A percentile compares a stretch with the other conserved stretches of the same genome.
Evolutionary conservation across 805 yeast genomes (phyloP).

Genomic region (Hanseniaspora vineae): DNA sequence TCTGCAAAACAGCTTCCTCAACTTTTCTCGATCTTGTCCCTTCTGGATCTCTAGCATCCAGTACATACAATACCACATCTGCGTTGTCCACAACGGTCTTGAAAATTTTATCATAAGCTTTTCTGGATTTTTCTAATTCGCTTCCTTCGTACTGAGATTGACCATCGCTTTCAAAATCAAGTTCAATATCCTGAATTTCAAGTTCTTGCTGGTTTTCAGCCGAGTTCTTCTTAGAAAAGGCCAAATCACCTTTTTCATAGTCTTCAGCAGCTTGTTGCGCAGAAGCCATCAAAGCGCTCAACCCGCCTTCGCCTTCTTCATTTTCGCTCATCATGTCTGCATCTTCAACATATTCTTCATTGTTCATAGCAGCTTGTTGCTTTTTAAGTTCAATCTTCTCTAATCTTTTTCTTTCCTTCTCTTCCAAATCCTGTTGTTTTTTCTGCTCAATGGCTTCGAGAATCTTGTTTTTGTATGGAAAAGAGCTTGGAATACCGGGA

Average conservation of each 20-base stretch:
- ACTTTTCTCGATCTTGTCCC: slow-evolving; percentile 84
- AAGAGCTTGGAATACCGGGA: slow-evolving; percentile 88
- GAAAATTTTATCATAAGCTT: slow-evolving; percentile 88
- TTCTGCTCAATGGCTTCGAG: slow-evolving; percentile 56
- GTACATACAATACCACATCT: slow-evolving; percentile 83
- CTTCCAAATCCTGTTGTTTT: slow-evolving; percentile 43
- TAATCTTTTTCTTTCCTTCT: slow-evolving; percentile 37
- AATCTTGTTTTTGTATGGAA: slow-evolving; percentile 85
- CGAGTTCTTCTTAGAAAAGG: background rate
- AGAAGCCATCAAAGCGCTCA: slow-evolving; percentile 78
- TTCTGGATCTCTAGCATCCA: slow-evolving; percentile 96
- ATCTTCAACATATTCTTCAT: slow-evolving; percentile 24
- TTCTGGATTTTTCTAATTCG: slow-evolving; percentile 63
- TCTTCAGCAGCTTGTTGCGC: slow-evolving; percentile 81
- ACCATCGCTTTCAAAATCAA: slow-evolving; percentile 31
- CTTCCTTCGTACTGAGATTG: slow-evolving; percentile 31
- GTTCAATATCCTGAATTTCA: slow-evolving; percentile 39
- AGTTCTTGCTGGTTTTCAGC: slow-evolving; percentile 24
- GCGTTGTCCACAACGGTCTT: slow-evolving; percentile 86
- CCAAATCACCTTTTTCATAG: slow-evolving; percentile 39
- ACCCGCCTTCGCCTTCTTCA: slow-evolving; percentile 19
- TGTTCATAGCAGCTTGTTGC: slow-evolving; percentile 23
- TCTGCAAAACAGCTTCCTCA: slow-evolving; percentile 76
- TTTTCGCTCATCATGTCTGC: slow-evolving; percentile 17
- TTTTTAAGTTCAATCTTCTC: slow-evolving; percentile 30